Evolutionary conservation across 441 rosid genomes (phyloP).

Genomic region (Gossypium aridum): DNA sequence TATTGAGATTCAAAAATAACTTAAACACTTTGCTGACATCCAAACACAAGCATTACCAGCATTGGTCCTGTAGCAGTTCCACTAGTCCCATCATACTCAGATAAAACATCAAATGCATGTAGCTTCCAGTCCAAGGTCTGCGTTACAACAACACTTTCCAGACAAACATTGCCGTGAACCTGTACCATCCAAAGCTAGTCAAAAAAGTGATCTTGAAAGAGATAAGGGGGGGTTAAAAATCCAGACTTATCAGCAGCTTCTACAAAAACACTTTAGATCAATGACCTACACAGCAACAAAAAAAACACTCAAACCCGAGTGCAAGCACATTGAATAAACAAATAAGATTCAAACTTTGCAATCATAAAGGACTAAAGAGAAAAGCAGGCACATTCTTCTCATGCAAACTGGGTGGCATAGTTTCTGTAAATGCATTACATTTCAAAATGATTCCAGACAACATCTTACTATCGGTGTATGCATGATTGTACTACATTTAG

Average conservation of each 20-base stretch:
- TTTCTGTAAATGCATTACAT: not conserved
- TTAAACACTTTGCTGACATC: conserved; percentile 14
- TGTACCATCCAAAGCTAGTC: conserved; percentile 27
- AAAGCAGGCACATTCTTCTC: not conserved
- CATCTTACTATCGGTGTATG: not conserved
- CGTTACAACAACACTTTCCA: conserved; percentile 91
- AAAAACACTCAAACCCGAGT: conserved; percentile 3
- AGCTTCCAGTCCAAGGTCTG: conserved; percentile 98
- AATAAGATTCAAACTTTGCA: not conserved
- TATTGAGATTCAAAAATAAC: not conserved
- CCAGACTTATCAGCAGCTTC: not conserved
- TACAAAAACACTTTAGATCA: not conserved
- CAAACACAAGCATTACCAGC: conserved; percentile 68
- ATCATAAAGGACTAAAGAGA: not conserved
- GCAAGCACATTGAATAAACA: not conserved
- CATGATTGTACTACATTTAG: not conserved
- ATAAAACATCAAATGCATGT: conserved; percentile 93
- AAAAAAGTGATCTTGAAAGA: conserved; percentile 5
- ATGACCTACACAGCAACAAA: conserved; percentile 5
- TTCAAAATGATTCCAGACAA: not conserved
- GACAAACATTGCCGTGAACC: conserved; percentile 98
- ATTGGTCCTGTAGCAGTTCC: conserved; percentile 81
- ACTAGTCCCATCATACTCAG: conserved; percentile 89
- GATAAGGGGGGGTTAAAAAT: not conserved
- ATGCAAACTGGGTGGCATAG: not conserved